A percentile compares a stretch with the other conserved stretches of the same genome.
Conservation (phyloP, 2,329 filamentous ascomycete species). For the Verticillium nonalfalfae region DNA sequence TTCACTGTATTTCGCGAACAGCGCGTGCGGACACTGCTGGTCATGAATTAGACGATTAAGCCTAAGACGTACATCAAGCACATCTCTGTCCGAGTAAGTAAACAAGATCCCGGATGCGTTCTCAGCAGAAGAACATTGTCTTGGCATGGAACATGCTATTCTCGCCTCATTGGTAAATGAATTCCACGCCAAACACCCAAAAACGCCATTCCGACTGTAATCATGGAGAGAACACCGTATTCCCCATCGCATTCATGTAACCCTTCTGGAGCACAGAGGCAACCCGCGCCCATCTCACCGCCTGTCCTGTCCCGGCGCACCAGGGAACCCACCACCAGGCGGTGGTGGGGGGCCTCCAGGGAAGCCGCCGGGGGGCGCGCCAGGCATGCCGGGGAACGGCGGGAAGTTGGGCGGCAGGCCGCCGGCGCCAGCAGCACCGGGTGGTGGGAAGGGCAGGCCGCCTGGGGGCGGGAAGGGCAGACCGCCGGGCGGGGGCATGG, state of each 20-base stretch:
- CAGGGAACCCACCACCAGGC: constrained; percentile 22
- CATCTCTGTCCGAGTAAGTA: too few species aligned
- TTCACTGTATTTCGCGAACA: too few species aligned
- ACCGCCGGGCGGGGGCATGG: constrained; percentile 29
- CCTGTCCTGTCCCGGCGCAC: constrained; percentile 31
- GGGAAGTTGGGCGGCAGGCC: constrained; percentile 43
- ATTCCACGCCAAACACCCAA: background rate
- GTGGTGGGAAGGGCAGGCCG: constrained; percentile 18
- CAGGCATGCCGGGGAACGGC: constrained; percentile 35
- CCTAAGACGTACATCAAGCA: background rate
- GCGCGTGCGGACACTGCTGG: too few species aligned
- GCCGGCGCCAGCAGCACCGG: constrained; percentile 10
- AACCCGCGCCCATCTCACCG: constrained; percentile 19
- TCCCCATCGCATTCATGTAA: background rate
- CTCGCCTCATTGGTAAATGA: background rate
- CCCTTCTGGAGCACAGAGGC: background rate
- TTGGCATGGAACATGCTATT: background rate
- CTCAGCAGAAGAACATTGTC: background rate
- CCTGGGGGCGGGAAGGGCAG: constrained; percentile 35
- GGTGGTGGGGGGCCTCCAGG: constrained; percentile 29
- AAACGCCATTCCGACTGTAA: background rate
- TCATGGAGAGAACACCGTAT: background rate
- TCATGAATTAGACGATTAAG: background rate
- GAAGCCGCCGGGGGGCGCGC: constrained; percentile 19
- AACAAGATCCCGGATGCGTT: background rate